Evolutionary conservation across 495 filamentous ascomycete species (phyloP).

Genomic region (Daldinia loculata): DNA sequence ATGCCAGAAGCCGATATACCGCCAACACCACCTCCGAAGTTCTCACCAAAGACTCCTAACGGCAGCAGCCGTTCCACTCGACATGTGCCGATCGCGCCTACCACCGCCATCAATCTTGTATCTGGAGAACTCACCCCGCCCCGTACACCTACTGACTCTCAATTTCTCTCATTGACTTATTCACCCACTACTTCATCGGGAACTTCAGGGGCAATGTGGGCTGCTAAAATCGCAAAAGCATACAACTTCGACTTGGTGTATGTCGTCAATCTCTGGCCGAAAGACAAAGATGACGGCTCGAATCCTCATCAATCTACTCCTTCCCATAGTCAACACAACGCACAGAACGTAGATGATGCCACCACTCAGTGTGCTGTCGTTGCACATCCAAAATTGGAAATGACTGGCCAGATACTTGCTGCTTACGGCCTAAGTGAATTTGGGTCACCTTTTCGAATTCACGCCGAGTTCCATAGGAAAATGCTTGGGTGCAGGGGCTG

Average conservation of each 20-base stretch:
- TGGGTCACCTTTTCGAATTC: conserved; percentile 51
- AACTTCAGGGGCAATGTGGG: conserved; percentile 47
- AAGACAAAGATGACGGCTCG: neutral
- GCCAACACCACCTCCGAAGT: conserved; percentile 32
- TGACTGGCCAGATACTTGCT: conserved; percentile 53
- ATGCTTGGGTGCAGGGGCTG: conserved; percentile 49
- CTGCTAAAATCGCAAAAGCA: conserved; percentile 50
- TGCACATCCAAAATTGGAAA: conserved; percentile 8
- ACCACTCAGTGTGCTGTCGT: conserved; percentile 4
- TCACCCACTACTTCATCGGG: conserved; percentile 24
- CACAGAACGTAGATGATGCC: neutral
- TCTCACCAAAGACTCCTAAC: conserved; percentile 41
- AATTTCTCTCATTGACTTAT: conserved; percentile 33
- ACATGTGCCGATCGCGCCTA: conserved; percentile 39
- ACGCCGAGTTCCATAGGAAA: conserved; percentile 48
- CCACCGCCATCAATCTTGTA: conserved; percentile 34
- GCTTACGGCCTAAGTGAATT: conserved; percentile 51
- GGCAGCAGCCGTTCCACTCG: conserved; percentile 42
- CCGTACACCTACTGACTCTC: conserved; percentile 29
- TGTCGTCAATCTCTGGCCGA: conserved; percentile 56
- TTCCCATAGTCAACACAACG: neutral
- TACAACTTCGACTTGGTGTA: conserved; percentile 57
- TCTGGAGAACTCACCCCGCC: conserved; percentile 37
- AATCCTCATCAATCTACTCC: conserved; percentile 4
- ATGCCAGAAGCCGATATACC: conserved; percentile 23